phyloP scores from a whole-genome alignment of 2,329 filamentous ascomycete species.

The Fusarium papillatum region DNA sequence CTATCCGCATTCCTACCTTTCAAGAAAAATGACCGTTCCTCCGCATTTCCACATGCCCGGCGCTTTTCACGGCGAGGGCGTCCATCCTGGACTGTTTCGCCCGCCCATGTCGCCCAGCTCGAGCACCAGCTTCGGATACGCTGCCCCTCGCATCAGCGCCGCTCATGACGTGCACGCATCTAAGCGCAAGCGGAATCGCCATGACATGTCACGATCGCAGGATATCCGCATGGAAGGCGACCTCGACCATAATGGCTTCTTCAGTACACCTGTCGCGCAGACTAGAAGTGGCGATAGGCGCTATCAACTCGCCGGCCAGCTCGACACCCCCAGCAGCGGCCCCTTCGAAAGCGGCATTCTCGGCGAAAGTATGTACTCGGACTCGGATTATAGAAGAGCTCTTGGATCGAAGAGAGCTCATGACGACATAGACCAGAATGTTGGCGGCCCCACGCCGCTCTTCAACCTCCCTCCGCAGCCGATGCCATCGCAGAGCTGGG shows the following conservation, averaged over 20 bases:
- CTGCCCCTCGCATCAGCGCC: constrained; percentile 34
- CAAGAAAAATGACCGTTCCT: constrained; percentile 43
- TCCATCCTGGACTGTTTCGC: constrained; percentile 62
- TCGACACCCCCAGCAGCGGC: constrained; percentile 60
- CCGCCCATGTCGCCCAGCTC: constrained; percentile 59
- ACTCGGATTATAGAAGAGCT: constrained; percentile 67
- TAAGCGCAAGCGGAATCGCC: constrained; percentile 62
- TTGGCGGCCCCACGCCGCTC: constrained; percentile 48
- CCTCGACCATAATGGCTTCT: constrained; percentile 33
- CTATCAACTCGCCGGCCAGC: constrained; percentile 68
- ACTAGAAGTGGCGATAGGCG: constrained; percentile 35
- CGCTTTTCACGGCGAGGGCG: constrained; percentile 50
- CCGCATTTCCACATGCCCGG: constrained; percentile 53
- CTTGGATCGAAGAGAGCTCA: constrained; percentile 62
- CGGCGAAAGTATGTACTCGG: constrained; percentile 69
- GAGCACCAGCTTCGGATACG: constrained; percentile 54
- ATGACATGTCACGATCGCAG: constrained; percentile 45
- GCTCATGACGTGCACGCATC: constrained; percentile 41
- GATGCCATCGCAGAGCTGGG: constrained; percentile 62
- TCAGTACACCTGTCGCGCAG: constrained; percentile 38
- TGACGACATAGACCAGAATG: constrained; percentile 53
- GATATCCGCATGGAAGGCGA: constrained; percentile 39
- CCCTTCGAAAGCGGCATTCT: constrained; percentile 51
- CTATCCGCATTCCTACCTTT: constrained; percentile 15
- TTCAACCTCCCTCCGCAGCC: constrained; percentile 49